phyloP scores from a whole-genome alignment of 345 rosid species.

The Laguncularia racemosa region DNA sequence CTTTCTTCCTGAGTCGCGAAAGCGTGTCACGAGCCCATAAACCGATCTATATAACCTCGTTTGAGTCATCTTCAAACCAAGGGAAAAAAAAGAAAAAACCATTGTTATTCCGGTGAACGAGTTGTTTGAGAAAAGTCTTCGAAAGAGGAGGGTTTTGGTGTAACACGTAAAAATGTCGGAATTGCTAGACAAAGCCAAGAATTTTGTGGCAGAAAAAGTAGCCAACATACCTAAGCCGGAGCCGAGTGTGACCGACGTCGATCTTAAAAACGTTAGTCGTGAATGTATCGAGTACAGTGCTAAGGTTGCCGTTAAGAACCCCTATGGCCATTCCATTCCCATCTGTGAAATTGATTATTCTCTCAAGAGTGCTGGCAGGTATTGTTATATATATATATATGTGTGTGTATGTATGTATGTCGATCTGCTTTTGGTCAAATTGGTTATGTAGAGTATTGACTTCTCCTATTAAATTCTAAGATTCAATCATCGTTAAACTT shows the following conservation, averaged over 20 bases:
- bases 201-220: constrained; percentile 65
- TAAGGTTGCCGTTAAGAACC: constrained; percentile 63
- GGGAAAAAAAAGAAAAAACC: no score
- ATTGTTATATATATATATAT: no score
- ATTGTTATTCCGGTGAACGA: no score
- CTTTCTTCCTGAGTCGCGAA: no score
- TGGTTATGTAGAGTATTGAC: not conserved
- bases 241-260: constrained; percentile 51
- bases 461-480: not conserved
- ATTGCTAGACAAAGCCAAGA: constrained; percentile 59
- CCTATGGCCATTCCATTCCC: constrained; percentile 61
- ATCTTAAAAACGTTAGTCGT: constrained; percentile 48
- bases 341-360: constrained; percentile 71
- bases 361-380: constrained; percentile 74
- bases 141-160: no score
- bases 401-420: not conserved
- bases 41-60: not conserved
- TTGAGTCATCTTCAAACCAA: not conserved
- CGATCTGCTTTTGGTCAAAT: not conserved
- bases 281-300: constrained; percentile 57
- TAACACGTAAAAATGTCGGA: constrained; percentile 16
- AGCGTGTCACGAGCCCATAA: constrained; percentile 1
- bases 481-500: not conserved
- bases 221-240: constrained; percentile 62
- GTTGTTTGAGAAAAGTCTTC: no score